These are phyloP conservation scores for Cornus kousa DNA, from an alignment of 148 eudicot genomes.

Conservation along the genomic window DNA sequence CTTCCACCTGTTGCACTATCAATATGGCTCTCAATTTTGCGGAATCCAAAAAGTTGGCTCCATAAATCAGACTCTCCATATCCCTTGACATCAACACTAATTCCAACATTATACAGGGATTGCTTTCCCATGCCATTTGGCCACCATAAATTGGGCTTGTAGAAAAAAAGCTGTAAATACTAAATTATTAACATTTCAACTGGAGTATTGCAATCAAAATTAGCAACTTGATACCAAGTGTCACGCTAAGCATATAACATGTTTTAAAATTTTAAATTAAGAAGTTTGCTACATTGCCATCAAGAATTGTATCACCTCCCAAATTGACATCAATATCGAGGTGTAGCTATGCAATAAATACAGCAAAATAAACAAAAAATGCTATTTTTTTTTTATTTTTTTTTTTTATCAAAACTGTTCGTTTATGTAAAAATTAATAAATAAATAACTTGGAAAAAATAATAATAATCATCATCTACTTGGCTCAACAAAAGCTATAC, in stretches of 20 bases:
- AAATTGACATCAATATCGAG: not conserved
- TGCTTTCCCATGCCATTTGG: slow-evolving; percentile 99
- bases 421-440: too few relatives aligned
- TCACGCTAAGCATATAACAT: slow-evolving; percentile 3
- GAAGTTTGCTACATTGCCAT: not conserved
- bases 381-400: not conserved
- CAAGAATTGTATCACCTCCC: not conserved
- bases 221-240: not conserved
- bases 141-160: slow-evolving; percentile 97
- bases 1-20: slow-evolving; percentile 92
- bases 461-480: not conserved
- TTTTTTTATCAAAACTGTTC: not conserved
- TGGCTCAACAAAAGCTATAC: not conserved
- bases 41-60: slow-evolving; percentile 83
- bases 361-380: not conserved
- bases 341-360: too few relatives aligned
- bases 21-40: slow-evolving; percentile 81
- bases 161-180: slow-evolving; percentile 70
- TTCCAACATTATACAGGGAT: slow-evolving; percentile 68
- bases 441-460: not conserved
- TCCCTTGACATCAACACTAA: slow-evolving; percentile 68
- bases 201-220: not conserved
- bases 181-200: slow-evolving; percentile 10
- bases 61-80: slow-evolving; percentile 87
- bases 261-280: not conserved